Conservation (phyloP, 2,329 filamentous ascomycete genomes). For the Phaeophleospora eucalypticola region DNA sequence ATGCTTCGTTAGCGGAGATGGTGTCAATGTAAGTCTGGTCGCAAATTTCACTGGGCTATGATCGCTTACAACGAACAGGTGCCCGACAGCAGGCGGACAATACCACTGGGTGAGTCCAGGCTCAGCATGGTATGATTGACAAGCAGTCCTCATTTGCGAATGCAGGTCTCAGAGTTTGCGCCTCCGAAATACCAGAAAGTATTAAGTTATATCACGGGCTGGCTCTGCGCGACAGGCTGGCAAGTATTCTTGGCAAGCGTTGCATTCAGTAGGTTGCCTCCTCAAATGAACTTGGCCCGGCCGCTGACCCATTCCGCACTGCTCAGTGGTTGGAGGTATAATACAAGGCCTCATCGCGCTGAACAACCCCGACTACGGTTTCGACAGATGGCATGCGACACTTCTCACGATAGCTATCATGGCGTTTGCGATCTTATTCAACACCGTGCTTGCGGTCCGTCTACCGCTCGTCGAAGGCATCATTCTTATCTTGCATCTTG, state of each 20-base stretch:
- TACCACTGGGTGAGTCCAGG: constrained; percentile 11
- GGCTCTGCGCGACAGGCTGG: constrained; percentile 34
- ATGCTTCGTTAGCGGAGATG: constrained; percentile 21
- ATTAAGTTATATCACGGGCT: constrained; percentile 26
- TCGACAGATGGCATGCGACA: constrained; percentile 41
- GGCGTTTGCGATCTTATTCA: constrained; percentile 25
- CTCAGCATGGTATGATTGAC: no score
- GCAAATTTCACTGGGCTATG: constrained; percentile 7
- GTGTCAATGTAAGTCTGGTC: constrained; percentile 3
- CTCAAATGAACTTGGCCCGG: no score
- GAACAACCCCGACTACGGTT: constrained; percentile 12
- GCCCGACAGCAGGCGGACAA: constrained; percentile 22
- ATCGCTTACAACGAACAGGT: constrained; percentile 4
- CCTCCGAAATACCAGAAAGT: constrained; percentile 24
- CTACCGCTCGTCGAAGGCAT: constrained; percentile 29
- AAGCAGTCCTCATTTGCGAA: no score
- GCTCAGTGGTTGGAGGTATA: constrained; percentile 36
- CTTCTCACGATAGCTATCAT: constrained; percentile 34
- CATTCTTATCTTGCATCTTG: constrained; percentile 27
- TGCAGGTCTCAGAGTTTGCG: constrained; percentile 24
- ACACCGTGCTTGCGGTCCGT: constrained; percentile 25
- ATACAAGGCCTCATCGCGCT: constrained; percentile 15
- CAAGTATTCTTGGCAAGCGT: constrained; percentile 42
- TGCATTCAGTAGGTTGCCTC: no score
- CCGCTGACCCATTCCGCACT: no score